Evolutionary conservation across 352 stramenopile species (phyloP).

Genomic region (Globisporangium cylindrosporum): DNA sequence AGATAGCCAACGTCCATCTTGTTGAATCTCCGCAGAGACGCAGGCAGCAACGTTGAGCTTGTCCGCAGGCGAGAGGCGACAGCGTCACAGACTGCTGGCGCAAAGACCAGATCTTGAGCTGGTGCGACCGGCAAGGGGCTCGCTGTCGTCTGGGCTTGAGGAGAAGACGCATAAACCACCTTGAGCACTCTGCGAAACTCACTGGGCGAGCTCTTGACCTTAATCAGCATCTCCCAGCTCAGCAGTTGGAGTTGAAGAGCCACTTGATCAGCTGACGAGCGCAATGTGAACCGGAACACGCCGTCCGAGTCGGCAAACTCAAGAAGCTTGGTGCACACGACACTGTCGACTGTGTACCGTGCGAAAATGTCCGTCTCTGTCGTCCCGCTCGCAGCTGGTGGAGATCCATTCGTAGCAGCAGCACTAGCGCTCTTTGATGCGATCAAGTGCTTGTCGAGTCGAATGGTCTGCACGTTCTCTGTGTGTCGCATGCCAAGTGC

Average conservation of each 20-base stretch:
- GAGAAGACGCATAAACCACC: conserved; percentile 34
- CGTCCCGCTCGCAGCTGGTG: background rate
- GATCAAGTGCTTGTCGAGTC: conserved; percentile 65
- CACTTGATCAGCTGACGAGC: background rate
- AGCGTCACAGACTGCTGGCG: conserved; percentile 26
- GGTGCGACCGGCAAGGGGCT: conserved; percentile 8
- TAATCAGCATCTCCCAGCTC: conserved; percentile 71
- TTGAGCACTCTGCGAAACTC: conserved; percentile 65
- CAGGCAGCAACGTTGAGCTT: conserved; percentile 48
- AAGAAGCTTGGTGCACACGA: conserved; percentile 61
- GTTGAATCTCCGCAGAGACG: conserved; percentile 53
- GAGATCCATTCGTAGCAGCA: background rate
- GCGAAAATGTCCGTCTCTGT: conserved; percentile 41
- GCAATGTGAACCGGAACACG: conserved; percentile 61
- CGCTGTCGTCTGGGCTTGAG: background rate
- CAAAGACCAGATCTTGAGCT: conserved; percentile 36
- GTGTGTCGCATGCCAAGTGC: conserved; percentile 34
- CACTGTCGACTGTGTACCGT: conserved; percentile 72
- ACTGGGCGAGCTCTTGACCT: conserved; percentile 15
- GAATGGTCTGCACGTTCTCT: conserved; percentile 45
- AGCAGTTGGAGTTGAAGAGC: conserved; percentile 45
- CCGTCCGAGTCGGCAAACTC: conserved; percentile 70
- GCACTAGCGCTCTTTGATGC: conserved; percentile 8
- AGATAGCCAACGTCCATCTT: conserved; percentile 59
- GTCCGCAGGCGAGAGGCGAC: conserved; percentile 35